Base-by-base conservation (phyloP, 805 yeast genomes). In the Candida incommunis region DNA sequence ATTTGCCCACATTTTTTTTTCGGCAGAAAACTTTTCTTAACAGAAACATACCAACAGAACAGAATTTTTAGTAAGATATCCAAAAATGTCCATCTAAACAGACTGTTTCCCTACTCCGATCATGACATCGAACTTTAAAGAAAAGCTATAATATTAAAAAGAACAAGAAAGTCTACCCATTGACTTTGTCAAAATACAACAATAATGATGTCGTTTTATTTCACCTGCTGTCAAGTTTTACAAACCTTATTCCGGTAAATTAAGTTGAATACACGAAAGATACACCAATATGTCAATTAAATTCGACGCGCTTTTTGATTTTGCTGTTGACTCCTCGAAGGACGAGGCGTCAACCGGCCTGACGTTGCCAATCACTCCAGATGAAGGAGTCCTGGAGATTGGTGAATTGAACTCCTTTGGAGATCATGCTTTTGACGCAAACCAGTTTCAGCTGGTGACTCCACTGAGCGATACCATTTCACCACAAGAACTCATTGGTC, bases 401-500 rank as follows among this genome's bases (percentile, higher is more conserved):
- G 7, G 20, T 16, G 37, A 31, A 9, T 31, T 31, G 5, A 9
- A 5, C 18, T 7, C 37, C 7, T 31, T 13, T 5, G n/a, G 7
- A 5, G 11, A 7, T 9, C 18, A 11, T 16, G 13, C 37, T 9
- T 31, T 31, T 16, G 44, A 44, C 24, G 45, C 46, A 7, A 48
- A 44, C 26, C 49, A 51, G 11, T 18, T 49, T 37, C 50, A 50
- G 15, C 9, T 40, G 23, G 18, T 43, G n/a, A 42, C 48, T 4
- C 41, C 41, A 23, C 44, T 51, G 3, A 23, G 42, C 15, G 48
- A 45, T 7, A 52, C 56, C 23, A 47, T 53, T 24, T 53, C 56
- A 9, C 56, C 56, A 20, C 41, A 37, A 25, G 56, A 53, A 31
- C 37, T 53, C 41, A 31, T 48, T 23, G 41, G 47, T 15, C 31